Percentiles rank a stretch among this genome's conserved stretches.
Evolutionary conservation across 257 asterid species (phyloP).

Genomic region (Nemophila menziesii): DNA sequence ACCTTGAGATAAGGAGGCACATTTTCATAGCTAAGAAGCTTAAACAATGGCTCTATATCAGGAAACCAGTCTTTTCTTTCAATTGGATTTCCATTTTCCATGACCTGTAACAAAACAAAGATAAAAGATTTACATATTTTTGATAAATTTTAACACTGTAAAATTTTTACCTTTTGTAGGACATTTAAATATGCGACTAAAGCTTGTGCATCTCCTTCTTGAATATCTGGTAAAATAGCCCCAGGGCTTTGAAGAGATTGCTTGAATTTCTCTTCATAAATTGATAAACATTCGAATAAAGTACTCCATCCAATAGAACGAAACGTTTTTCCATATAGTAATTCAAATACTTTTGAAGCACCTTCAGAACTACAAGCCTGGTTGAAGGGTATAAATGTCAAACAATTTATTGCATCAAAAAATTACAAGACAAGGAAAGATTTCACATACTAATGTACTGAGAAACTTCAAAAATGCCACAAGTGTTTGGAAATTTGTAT

Average conservation of each 20-base stretch:
- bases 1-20: constrained; percentile 99
- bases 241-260: constrained; percentile 77
- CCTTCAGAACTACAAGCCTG: constrained; percentile 87
- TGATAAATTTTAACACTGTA: not conserved
- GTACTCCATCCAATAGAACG: constrained; percentile 91
- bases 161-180: constrained; percentile 74
- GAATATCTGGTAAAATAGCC: constrained; percentile 64
- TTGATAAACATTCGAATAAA: constrained; percentile 67
- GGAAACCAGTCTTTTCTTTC: constrained; percentile 93
- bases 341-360: constrained; percentile 82
- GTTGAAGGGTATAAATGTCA: constrained; percentile 23
- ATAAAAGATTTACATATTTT: not conserved
- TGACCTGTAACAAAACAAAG: constrained; percentile 42
- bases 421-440: not conserved
- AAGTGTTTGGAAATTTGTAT: constrained; percentile 75
- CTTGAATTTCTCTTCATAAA: constrained; percentile 82
- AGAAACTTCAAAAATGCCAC: constrained; percentile 93
- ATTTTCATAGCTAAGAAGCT: constrained; percentile 90
- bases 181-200: constrained; percentile 88
- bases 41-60: constrained; percentile 91
- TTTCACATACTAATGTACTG: constrained; percentile 70
- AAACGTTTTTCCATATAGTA: constrained; percentile 81
- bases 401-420: constrained; percentile 7
- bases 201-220: constrained; percentile 96
- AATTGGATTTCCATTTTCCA: constrained; percentile 64